Conservation (phyloP, 2,329 filamentous ascomycete genomes). For the Colletotrichum sp. region DNA sequence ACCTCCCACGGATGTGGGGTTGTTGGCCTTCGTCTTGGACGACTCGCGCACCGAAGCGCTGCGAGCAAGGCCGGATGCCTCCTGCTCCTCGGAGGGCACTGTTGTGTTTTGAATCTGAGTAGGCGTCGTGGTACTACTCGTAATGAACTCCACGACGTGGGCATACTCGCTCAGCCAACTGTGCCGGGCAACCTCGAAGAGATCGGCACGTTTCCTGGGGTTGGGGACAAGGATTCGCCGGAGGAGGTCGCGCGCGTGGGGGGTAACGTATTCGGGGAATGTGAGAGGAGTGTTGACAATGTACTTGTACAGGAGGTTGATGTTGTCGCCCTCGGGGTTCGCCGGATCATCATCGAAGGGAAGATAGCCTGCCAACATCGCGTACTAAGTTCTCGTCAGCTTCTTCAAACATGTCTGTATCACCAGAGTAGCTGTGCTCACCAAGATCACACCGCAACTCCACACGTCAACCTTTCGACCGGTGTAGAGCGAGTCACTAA, state of each 20-base stretch:
- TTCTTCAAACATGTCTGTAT: background rate
- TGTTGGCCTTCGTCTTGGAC: conserved; percentile 67
- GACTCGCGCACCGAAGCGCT: conserved; percentile 93
- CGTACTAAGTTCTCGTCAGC: conserved; percentile 69
- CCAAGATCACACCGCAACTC: conserved; percentile 98
- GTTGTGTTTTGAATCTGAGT: conserved; percentile 85
- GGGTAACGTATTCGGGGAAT: conserved; percentile 98
- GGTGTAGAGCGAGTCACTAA: conserved; percentile 96
- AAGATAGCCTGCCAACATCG: conserved; percentile 96
- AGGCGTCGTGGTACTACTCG: conserved; percentile 88
- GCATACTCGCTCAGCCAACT: conserved; percentile 98
- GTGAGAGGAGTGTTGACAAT: conserved; percentile 96
- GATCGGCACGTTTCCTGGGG: conserved; percentile 89
- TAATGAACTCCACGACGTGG: conserved; percentile 96
- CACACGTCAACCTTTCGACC: conserved; percentile 98
- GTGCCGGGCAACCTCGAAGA: conserved; percentile 96
- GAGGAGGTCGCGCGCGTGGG: conserved; percentile 90
- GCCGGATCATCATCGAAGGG: conserved; percentile 98
- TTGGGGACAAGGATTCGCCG: conserved; percentile 94
- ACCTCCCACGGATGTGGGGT: conserved; percentile 60
- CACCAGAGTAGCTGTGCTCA: conserved; percentile 52
- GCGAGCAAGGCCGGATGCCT: conserved; percentile 56
- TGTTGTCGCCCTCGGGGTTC: conserved; percentile 98
- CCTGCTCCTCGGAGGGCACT: conserved; percentile 57
- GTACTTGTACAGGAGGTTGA: conserved; percentile 98